Evolutionary conservation across 495 filamentous ascomycete genomes (phyloP), one percentile per base, ranked within the genome.

Genomic region (Penicillium cataractarum): DNA sequence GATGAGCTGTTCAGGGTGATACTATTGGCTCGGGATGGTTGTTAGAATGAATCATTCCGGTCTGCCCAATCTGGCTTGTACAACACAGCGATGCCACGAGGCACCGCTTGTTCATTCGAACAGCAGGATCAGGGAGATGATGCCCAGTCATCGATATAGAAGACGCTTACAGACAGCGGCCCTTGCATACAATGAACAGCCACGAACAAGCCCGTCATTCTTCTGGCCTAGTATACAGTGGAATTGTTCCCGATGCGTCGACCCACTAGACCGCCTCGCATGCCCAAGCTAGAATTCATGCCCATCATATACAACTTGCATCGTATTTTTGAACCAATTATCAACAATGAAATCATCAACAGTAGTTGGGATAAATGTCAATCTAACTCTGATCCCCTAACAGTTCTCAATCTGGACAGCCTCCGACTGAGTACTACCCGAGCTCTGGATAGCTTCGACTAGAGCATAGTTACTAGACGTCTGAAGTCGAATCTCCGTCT

Each of bases 381-480:
- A 50, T 27, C 8, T 27, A 13, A 5, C 4, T 24, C 8, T 21
- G 3, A 57, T 3, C 1, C 2, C n/a, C 40, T 22, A 57, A n/a
- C 27, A 57, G 40, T 29, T 57, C 31, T 46, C 13, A 32, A 48
- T 27, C 9, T 46, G 26, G 35, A 32, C 40, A 4, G 48, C 19
- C 55, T 57, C 39, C 10, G 55, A 46, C 29, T 48, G 40, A 5
- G 40, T 19, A 32, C 7, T 31, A 2, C 13, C 13, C 4, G 40
- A 48, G 9, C 40, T 24, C n/a, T 27, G 22, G 7, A 80, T 73
- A 1, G 79, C 77, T 51, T 70, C 72, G 4, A 78, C 79, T 77
- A 81, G 80, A 0, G 76, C 71, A 26, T 67, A 69, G 2, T 68
- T 71, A 2, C 80, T 78, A 32, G 71, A 71, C 2, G 62, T 53